Evolutionary conservation across 2,329 filamentous ascomycete species (phyloP).

Genomic region (Pyricularia grisea): DNA sequence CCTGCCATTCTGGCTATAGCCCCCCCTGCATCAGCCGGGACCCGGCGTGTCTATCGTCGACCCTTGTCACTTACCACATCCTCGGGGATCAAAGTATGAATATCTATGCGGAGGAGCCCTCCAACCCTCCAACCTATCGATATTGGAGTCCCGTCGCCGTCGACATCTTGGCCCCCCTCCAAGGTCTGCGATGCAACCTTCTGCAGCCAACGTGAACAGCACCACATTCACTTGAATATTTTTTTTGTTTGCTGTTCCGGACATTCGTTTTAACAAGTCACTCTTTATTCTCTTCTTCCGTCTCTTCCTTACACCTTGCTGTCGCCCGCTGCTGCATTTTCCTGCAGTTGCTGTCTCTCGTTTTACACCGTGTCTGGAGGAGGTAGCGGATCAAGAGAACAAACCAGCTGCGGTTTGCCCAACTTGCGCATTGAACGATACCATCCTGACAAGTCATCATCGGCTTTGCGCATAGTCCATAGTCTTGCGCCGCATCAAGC

Average conservation of each 20-base stretch:
- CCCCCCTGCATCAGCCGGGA: neutral
- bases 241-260: neutral
- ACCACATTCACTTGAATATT: slow-evolving; percentile 2
- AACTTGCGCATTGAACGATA: neutral
- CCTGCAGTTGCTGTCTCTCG: neutral
- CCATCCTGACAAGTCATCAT: neutral
- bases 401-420: neutral
- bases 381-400: neutral
- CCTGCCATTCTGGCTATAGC: no score
- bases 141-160: neutral
- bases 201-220: slow-evolving; percentile 1
- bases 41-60: neutral
- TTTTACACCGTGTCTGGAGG: neutral
- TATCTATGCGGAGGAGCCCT: neutral
- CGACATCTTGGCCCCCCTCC: neutral
- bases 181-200: slow-evolving; percentile 6
- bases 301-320: neutral
- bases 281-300: neutral
- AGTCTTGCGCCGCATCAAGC: neutral
- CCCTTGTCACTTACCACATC: neutral
- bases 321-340: neutral
- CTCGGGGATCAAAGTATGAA: neutral
- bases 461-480: neutral
- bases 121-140: no score
- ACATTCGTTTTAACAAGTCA: neutral